Conservation (phyloP, 78 protist species). For the Isochrysis galbana region DNA sequence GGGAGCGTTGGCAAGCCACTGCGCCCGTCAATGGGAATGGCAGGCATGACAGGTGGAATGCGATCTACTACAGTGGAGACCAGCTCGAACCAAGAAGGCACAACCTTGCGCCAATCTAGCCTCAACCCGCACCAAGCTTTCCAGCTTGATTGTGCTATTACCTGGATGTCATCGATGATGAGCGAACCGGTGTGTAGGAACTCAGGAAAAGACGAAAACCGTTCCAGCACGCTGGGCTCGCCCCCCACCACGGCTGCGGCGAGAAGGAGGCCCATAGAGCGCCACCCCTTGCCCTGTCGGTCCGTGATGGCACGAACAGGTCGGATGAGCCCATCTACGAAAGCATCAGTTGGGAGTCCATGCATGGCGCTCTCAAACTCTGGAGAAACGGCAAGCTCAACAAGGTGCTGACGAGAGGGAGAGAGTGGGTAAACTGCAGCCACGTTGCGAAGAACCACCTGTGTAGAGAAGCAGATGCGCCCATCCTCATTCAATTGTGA, state of each 20-base stretch:
- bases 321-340: background rate
- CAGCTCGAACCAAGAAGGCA: no score
- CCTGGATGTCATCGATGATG: background rate
- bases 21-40: no score
- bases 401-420: background rate
- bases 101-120: no score
- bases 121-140: no score
- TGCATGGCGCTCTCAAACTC: background rate
- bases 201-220: background rate
- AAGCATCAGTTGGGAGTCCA: background rate
- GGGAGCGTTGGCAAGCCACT: no score
- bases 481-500: no score
- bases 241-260: background rate
- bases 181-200: background rate
- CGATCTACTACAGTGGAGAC: no score
- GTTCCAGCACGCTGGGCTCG: background rate
- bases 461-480: no score
- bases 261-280: background rate
- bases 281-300: background rate
- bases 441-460: background rate
- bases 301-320: background rate
- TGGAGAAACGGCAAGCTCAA: background rate
- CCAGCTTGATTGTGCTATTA: no score
- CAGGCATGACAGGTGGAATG: no score
- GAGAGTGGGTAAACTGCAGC: background rate